Evolutionary conservation across 352 stramenopile genomes (phyloP).

Genomic region (Phytophthora litchii): DNA sequence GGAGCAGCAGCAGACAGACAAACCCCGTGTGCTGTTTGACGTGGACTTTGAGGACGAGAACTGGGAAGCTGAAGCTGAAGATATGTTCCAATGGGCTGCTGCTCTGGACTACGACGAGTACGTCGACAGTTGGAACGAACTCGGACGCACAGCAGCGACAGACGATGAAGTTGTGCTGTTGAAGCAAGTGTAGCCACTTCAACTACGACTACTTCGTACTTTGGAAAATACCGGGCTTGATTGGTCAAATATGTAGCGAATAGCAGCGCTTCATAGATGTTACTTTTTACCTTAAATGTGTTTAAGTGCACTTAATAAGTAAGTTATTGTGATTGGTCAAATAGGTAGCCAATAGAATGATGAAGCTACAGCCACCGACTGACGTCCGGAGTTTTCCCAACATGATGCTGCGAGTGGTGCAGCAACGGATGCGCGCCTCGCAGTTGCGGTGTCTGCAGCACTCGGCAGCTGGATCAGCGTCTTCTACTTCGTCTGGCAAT

Average conservation of each 20-base stretch:
- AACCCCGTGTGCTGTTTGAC: slow-evolving; percentile 46
- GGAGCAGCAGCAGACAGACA: slow-evolving; percentile 7
- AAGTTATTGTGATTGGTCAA: too few species aligned
- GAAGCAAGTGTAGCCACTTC: slow-evolving; percentile 6
- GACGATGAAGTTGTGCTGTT: slow-evolving; percentile 16
- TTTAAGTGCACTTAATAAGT: too few species aligned
- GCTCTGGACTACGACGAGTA: slow-evolving; percentile 81
- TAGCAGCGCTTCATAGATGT: too few species aligned
- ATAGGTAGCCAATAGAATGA: too few species aligned
- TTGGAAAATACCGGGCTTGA: too few species aligned
- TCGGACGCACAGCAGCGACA: slow-evolving; percentile 66
- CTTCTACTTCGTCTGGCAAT: slow-evolving; percentile 15
- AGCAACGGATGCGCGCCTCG: slow-evolving; percentile 22
- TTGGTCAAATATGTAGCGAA: too few species aligned
- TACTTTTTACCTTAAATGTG: too few species aligned
- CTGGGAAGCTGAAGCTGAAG: slow-evolving; percentile 70
- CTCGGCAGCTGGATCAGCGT: slow-evolving; percentile 2
- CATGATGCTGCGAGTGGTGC: slow-evolving; percentile 31
- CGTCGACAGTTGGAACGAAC: slow-evolving; percentile 61
- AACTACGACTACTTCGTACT: too few species aligned
- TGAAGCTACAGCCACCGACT: too few species aligned
- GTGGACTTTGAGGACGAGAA: slow-evolving; percentile 73
- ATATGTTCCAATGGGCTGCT: slow-evolving; percentile 75
- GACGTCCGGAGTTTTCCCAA: too few species aligned
- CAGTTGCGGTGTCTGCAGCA: slow-evolving; percentile 25